Percentiles rank a stretch among this genome's conserved stretches.
Conservation (phyloP, 768 basidiomycete species). For the Hortiboletus campestris region DNA sequence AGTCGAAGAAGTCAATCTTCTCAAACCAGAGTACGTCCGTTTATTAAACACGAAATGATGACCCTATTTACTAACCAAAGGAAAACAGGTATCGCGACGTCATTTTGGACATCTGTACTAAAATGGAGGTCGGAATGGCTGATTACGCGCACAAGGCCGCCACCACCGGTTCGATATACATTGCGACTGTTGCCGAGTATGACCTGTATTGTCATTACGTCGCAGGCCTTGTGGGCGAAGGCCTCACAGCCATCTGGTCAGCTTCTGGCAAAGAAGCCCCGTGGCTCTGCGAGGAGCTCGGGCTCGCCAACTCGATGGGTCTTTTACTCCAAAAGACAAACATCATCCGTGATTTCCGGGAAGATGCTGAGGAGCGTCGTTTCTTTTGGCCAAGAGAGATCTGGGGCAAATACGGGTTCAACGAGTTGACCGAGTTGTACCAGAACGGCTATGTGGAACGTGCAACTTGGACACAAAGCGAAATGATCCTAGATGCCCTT, state of each 20-base stretch:
- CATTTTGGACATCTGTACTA: constrained; percentile 77
- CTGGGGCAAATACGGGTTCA: constrained; percentile 78
- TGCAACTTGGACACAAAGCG: constrained; percentile 80
- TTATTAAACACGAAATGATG: not conserved
- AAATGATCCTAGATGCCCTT: constrained; percentile 86
- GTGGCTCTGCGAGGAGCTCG: constrained; percentile 76
- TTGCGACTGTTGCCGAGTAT: constrained; percentile 80
- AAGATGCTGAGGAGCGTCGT: constrained; percentile 81
- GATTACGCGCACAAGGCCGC: constrained; percentile 87
- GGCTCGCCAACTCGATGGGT: constrained; percentile 93
- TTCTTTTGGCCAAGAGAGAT: constrained; percentile 96
- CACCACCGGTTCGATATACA: constrained; percentile 62
- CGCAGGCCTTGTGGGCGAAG: constrained; percentile 96
- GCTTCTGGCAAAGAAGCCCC: constrained; percentile 79
- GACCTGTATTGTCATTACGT: constrained; percentile 99
- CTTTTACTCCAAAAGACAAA: constrained; percentile 96
- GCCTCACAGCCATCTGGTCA: constrained; percentile 83
- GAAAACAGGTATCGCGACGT: constrained; percentile 62
- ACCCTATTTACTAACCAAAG: not conserved
- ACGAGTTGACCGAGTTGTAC: constrained; percentile 67
- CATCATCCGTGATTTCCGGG: constrained; percentile 92
- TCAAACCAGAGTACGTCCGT: constrained; percentile 54
- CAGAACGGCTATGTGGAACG: constrained; percentile 54
- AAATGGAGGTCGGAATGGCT: constrained; percentile 96
- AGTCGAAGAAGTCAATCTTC: constrained; percentile 72